These are phyloP conservation scores for Fusarium secorum DNA, from an alignment of 2,329 filamentous ascomycete genomes.

Conservation along the genomic window DNA sequence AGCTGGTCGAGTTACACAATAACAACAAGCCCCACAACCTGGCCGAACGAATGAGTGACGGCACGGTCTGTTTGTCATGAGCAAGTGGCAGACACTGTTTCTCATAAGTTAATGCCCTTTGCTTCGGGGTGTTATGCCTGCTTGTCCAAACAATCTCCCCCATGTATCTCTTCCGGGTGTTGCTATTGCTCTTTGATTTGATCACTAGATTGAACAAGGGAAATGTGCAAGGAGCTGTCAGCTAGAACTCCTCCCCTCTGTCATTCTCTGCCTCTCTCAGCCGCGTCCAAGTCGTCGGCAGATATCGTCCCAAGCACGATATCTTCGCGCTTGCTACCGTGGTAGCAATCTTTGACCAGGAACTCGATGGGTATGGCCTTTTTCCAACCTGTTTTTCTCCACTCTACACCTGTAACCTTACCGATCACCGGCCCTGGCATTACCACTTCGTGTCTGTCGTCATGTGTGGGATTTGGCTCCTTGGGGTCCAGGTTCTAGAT, in stretches of 20 bases:
- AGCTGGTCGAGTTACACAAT: background rate
- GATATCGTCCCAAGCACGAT: background rate
- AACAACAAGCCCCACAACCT: too few relatives aligned
- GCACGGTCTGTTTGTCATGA: fast-evolving
- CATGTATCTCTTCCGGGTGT: fast-evolving
- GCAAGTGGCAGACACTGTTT: fast-evolving
- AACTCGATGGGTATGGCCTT: background rate
- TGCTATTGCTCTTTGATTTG: fast-evolving
- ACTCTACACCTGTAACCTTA: background rate
- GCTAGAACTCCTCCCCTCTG: fast-evolving
- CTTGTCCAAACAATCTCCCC: fast-evolving
- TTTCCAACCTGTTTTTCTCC: background rate
- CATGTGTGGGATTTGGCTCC: background rate
- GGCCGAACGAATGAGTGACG: background rate
- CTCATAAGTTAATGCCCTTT: background rate
- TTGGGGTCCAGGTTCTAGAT: fast-evolving
- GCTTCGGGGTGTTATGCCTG: fast-evolving
- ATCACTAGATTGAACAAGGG: fast-evolving
- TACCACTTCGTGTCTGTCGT: fast-evolving
- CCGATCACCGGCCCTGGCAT: background rate
- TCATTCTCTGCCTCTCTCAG: background rate
- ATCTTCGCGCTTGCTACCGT: fast-evolving
- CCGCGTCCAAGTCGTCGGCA: fast-evolving
- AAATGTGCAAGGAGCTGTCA: fast-evolving
- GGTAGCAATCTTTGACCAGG: background rate